Base-by-base conservation (phyloP, 129 eudicot species). In the Tanacetum coccineum region DNA sequence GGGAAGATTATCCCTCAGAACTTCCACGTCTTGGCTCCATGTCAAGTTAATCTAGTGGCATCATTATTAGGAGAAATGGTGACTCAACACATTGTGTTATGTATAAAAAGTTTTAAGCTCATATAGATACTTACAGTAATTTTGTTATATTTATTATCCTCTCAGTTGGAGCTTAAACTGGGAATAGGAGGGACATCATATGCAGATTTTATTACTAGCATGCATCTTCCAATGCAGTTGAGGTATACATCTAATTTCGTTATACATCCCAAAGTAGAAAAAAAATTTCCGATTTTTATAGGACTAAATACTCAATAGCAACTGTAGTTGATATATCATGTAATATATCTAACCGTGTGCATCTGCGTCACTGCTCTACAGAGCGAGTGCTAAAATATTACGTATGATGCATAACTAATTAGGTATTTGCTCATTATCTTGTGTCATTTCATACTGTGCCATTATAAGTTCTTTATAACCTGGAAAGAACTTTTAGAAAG, bases 141-240 rank as follows among this genome's bases (percentile, higher is more conserved):
- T 1, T 58, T 28, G 25, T 22, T 70, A 8, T 74, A 72, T 15
- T 50, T 56, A 70, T 44, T 56, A 25, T 79, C 54, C 49, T 61
- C 21, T 44, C 83, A 92, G 98, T 74, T 92, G 84, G 98, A 92
- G 89, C 89, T 92, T 49, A 92, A 92, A 67, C 70, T 92, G 77
- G 98, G 96, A 68, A 10, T 92, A 5, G 98, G 98, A 68, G 96
- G 96, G 54, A 92, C 96, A 57, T 92, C 98, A 62, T 92, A 88
- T 71, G 88, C 87, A 18, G 96, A 92, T 81, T 92, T 92, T 59
- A 88, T 92, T 51, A 56, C 74, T 14, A 92, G 79, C 78, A 80
- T 92, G 95, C 98, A 92, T 84, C 90, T 92, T 52, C 98, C 98
- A 20, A 88, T 85, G 96, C 98, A 92, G 62, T 72, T 92, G 80